Evolutionary conservation across 495 filamentous ascomycete genomes (phyloP), one percentile per base, ranked within the genome.

Genomic region (Penicillium canariense): DNA sequence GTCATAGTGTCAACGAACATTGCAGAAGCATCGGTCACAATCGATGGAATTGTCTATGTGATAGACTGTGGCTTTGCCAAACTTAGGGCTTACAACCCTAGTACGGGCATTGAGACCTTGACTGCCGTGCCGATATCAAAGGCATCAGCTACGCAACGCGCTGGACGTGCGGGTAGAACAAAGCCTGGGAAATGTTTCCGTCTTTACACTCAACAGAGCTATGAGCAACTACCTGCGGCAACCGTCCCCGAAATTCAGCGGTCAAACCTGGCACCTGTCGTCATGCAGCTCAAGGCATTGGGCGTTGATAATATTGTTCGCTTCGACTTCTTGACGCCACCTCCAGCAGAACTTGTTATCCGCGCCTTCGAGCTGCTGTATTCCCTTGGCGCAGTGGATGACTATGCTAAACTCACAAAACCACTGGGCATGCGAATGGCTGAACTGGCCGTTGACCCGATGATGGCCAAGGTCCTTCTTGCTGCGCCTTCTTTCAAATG

Each of bases 1-100:
- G 89, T 96, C 28, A 88, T 98, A 39, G 85, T 98, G 54, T 90
- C 89, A 3, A 97, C 94, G 42, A 97, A 97, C 67, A 97, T 98
- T 56, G 90, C 94, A 30, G 94, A 98, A 74, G 95, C 94, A 17
- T 93, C 88, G 0, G 84, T 98, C 14, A 98, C 94, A 7, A 96
- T 98, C 39, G 88, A 95, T 52, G 91, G 90, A 5, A 90, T 97
- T 56, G 84, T 90, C 42, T 97, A 92, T 63, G 93, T 98, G 15
- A 80, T 97, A 47, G 94, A 98, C 68, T 87, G 84, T 40, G 94
- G 95, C 8, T 96, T 89, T 64, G 91, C 95, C 56, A 97, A 99
- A 60, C 70, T 96, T 3, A 84, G 92, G 30, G 89, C 90, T 5
- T 97, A 88, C 72, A 90, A 96, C 58, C 90, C 93, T 2, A 78